These are phyloP conservation scores for Podospora sp. DNA, from an alignment of 495 filamentous ascomycete genomes.

Conservation along the genomic window DNA sequence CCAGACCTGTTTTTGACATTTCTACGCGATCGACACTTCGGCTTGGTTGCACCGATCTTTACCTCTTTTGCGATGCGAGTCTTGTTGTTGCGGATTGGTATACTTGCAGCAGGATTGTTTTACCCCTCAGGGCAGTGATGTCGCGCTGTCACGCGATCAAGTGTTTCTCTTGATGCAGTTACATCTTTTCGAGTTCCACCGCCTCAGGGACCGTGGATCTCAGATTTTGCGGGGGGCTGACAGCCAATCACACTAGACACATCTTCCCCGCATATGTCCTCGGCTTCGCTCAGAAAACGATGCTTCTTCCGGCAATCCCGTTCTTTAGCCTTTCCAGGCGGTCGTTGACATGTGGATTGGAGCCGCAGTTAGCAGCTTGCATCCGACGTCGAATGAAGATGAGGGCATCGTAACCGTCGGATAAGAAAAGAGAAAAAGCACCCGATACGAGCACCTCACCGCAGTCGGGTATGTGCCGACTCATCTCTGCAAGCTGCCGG, in stretches of 20 bases:
- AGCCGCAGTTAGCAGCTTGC: neutral
- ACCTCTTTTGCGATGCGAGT: too few species aligned
- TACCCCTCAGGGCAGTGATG: neutral
- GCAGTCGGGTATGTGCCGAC: too few species aligned
- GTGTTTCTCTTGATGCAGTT: neutral
- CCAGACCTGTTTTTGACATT: neutral
- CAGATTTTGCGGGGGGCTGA: slow-evolving; percentile 21
- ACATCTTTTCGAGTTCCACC: neutral
- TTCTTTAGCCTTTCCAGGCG: neutral
- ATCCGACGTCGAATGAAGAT: neutral
- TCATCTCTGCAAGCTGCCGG: neutral
- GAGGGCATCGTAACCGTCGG: neutral
- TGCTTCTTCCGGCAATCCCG: slow-evolving; percentile 4
- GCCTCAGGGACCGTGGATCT: neutral
- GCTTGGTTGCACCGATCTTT: too few species aligned
- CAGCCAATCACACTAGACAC: slow-evolving; percentile 7
- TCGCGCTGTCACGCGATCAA: slow-evolving; percentile 12
- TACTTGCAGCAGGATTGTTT: too few species aligned
- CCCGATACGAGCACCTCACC: too few species aligned
- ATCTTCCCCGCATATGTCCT: slow-evolving; percentile 8
- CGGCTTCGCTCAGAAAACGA: neutral
- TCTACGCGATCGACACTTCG: too few species aligned
- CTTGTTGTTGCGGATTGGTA: too few species aligned
- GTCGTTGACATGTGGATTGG: neutral
- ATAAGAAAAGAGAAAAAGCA: neutral